phyloP scores from a whole-genome alignment of 148 eudicot species.

The Cornus controversa region DNA sequence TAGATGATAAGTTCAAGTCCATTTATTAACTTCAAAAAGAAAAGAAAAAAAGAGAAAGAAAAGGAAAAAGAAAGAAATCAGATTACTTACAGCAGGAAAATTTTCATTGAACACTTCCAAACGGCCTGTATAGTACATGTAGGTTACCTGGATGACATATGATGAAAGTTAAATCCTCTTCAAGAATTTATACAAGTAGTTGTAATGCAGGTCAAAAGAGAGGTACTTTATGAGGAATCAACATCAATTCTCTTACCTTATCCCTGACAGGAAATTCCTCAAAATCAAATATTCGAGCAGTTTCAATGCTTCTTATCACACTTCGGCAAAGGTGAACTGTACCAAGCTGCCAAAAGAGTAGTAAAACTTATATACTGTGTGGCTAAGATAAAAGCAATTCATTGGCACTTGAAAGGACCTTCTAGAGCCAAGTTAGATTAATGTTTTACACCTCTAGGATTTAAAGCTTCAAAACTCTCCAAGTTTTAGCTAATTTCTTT shows the following conservation, averaged over 20 bases:
- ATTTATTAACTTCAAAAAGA: neutral
- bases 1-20: neutral
- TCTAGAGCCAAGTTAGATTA: neutral
- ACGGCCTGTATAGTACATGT: conserved; percentile 98
- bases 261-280: conserved; percentile 97
- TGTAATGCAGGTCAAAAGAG: neutral
- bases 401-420: neutral
- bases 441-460: neutral
- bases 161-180: neutral
- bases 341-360: conserved; percentile 59
- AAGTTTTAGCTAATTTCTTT: neutral
- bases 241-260: conserved; percentile 47
- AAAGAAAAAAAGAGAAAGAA: neutral
- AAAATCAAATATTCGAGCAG: conserved; percentile 97
- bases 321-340: conserved; percentile 97
- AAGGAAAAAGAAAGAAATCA: neutral
- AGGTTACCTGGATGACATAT: conserved; percentile 60
- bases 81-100: conserved; percentile 73
- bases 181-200: neutral
- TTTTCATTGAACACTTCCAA: conserved; percentile 97
- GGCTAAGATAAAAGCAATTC: neutral
- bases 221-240: neutral
- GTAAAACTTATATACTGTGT: neutral
- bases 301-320: conserved; percentile 97
- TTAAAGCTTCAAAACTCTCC: neutral